Evolutionary conservation across 345 rosid genomes (phyloP), one percentile per base, ranked within the genome.

Genomic region (Aquilaria sinensis): DNA sequence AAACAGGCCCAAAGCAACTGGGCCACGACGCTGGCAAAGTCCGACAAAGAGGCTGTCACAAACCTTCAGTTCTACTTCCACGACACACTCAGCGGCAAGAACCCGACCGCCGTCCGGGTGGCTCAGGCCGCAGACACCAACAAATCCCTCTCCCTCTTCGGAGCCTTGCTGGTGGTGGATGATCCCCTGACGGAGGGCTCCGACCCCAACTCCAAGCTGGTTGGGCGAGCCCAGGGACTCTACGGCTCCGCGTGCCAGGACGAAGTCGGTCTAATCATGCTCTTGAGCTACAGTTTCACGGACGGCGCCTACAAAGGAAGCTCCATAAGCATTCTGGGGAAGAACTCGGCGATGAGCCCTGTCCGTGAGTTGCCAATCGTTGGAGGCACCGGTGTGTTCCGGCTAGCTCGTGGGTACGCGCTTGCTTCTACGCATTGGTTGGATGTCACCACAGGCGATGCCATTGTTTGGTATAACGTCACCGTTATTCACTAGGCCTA

Each of bases 171-270:
- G 69, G 75, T 89, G 82, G 77, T 74, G 6, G 91, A 89, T 15
- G 80, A 81, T 58, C 81, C 85, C 6, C 63, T 85, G 51, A 89
- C 91, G 1, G 79, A 79, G 56, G 73, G 77, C 3, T 64, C 85
- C 0, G 82, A 81, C 47, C 87, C 81, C 6, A 74, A 75, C 12
- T 89, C 96, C 10, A 85, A 78, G 60, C 66, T 76, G 5, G 58
- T 89, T 2, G 96, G 96, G n/a, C 75, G 75, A 3, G 91, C 91
- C 0, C 96, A 85, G 57, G 94, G 96, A 62, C 61, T 87, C 2
- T 85, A 75, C 31, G 85, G 78, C 3, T 70, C 81, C 2, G 73
- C 82, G 12, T 63, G 77, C 34, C 74, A 83, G 72, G 64, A 66
- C 41, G 78, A 80, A 59, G 0, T 85, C 2, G 85, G 78, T 9